Conservation (phyloP, 73 alveolate species). For the Blepharisma stoltei region DNA sequence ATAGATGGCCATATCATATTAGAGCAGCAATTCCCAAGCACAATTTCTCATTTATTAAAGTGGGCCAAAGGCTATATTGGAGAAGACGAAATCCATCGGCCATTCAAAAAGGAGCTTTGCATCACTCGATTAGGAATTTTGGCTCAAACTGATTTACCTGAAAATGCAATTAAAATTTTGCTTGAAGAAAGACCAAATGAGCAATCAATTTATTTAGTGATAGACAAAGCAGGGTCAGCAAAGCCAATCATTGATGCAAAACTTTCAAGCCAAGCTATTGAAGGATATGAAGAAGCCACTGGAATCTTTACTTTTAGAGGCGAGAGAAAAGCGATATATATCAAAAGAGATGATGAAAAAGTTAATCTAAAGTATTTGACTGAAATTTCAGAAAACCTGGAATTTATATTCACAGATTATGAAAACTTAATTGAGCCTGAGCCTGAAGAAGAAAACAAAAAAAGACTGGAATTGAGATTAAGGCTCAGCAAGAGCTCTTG, state of each 20-base stretch:
- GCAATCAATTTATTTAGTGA: neutral
- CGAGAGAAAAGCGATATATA: neutral
- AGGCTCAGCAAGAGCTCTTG: constrained; percentile 1
- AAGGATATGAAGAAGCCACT: constrained; percentile 18
- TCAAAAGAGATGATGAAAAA: neutral
- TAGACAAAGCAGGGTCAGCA: neutral
- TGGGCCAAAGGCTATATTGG: constrained; percentile 17
- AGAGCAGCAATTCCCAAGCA: neutral
- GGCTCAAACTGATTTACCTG: neutral
- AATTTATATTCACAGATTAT: neutral
- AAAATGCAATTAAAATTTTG: neutral
- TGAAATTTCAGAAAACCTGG: neutral
- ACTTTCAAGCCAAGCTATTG: neutral
- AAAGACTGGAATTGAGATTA: neutral
- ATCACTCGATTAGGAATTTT: neutral
- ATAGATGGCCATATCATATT: neutral
- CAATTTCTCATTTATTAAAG: neutral
- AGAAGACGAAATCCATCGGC: neutral
- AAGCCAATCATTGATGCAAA: neutral
- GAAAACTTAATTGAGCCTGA: neutral
- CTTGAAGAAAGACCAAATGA: neutral
- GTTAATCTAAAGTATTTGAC: neutral
- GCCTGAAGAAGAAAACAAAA: constrained; percentile 7
- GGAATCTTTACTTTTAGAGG: neutral
- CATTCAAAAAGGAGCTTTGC: neutral